phyloP scores from a whole-genome alignment of 2,329 filamentous ascomycete genomes.

The Fusarium napiforme region DNA sequence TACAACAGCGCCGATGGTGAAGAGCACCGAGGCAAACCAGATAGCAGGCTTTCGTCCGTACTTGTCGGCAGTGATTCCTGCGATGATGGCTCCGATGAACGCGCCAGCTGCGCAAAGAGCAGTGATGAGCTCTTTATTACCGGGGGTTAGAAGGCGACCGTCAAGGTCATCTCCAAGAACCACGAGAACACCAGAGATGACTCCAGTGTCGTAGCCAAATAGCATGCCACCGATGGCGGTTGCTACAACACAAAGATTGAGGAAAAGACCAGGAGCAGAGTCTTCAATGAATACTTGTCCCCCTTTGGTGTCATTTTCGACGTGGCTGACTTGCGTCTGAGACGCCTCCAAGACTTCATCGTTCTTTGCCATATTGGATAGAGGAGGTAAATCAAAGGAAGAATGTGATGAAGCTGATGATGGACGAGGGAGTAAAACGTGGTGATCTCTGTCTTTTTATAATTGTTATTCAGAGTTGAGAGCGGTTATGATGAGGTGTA shows the following conservation, averaged over 20 bases:
- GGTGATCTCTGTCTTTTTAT: neutral
- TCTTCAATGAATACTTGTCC: neutral
- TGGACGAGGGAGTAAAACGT: neutral
- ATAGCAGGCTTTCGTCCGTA: slow-evolving; percentile 42
- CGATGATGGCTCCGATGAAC: slow-evolving; percentile 41
- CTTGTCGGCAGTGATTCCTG: slow-evolving; percentile 38
- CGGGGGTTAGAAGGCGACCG: slow-evolving; percentile 48
- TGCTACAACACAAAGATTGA: neutral
- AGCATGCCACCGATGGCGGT: slow-evolving; percentile 6
- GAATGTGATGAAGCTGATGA: neutral
- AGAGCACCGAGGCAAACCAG: slow-evolving; percentile 39
- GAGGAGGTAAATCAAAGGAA: neutral
- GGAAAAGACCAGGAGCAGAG: neutral
- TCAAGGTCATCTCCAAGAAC: slow-evolving; percentile 48
- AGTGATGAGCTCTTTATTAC: slow-evolving; percentile 62
- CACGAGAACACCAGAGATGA: slow-evolving; percentile 50
- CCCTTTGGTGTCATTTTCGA: neutral
- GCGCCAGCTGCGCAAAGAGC: slow-evolving; percentile 58
- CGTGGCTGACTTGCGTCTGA: neutral
- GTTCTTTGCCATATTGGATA: neutral
- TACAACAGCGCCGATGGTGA: slow-evolving; percentile 37
- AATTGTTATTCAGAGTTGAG: neutral
- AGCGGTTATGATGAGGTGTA: neutral
- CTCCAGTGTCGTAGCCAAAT: slow-evolving; percentile 48
- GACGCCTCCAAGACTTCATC: neutral